Evolutionary conservation across 345 rosid genomes (phyloP).

Genomic region (Carallia brachiata): DNA sequence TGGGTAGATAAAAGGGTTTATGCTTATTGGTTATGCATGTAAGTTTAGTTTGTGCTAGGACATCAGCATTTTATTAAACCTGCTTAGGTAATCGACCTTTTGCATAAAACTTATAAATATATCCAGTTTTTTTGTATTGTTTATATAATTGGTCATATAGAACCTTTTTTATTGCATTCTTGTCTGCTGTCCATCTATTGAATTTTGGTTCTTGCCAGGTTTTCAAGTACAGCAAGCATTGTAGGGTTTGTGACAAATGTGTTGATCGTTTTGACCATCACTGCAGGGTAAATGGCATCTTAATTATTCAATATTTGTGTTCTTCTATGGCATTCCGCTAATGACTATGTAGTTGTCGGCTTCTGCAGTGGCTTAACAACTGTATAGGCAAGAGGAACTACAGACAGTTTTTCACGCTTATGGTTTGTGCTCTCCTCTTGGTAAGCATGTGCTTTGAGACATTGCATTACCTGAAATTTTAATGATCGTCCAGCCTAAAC

Average conservation of each 20-base stretch:
- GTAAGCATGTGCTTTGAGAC: constrained; percentile 45
- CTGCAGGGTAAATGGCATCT: constrained; percentile 68
- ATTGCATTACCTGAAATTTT: constrained; percentile 8
- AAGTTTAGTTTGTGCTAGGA: neutral
- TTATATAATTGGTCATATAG: neutral
- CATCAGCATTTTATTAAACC: neutral
- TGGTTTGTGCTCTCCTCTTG: constrained; percentile 81
- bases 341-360: constrained; percentile 15
- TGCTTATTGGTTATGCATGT: neutral
- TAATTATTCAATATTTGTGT: neutral
- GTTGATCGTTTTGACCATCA: constrained; percentile 93
- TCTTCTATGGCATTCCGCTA: constrained; percentile 8
- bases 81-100: neutral
- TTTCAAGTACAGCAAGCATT: constrained; percentile 95
- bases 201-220: constrained; percentile 48
- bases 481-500: too few relatives aligned
- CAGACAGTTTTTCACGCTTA: constrained; percentile 87
- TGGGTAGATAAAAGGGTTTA: neutral
- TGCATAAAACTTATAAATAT: too few relatives aligned
- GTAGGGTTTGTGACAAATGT: constrained; percentile 96
- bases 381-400: constrained; percentile 88
- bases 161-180: neutral
- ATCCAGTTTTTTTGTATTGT: too few relatives aligned
- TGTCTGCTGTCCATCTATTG: constrained; percentile 1
- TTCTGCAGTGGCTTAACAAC: constrained; percentile 92